phyloP scores from a whole-genome alignment of 2,329 filamentous ascomycete genomes.

The Paecilomyces niveus region DNA sequence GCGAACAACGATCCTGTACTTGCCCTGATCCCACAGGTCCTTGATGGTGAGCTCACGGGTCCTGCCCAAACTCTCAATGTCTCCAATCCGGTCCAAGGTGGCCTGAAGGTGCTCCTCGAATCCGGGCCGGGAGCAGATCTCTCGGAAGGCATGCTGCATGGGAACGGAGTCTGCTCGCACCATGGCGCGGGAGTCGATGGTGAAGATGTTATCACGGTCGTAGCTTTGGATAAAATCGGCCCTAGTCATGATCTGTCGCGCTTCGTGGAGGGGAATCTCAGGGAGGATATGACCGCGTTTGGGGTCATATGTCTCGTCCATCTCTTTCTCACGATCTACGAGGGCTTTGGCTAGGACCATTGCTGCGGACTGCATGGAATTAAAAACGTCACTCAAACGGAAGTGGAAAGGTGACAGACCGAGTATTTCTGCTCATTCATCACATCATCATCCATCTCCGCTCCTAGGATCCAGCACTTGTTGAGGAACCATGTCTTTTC shows the following conservation, averaged over 20 bases:
- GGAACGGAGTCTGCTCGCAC: conserved; percentile 91
- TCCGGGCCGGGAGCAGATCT: conserved; percentile 68
- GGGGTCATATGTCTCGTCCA: conserved; percentile 56
- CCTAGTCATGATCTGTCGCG: conserved; percentile 89
- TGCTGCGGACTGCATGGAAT: conserved; percentile 60
- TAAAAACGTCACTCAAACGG: conserved; percentile 7
- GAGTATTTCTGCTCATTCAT: conserved; percentile 98
- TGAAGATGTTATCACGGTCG: conserved; percentile 91
- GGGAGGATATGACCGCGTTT: conserved; percentile 69
- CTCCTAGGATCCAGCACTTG: conserved; percentile 69
- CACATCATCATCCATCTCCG: conserved; percentile 87
- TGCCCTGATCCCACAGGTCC: conserved; percentile 78
- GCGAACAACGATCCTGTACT: conserved; percentile 58
- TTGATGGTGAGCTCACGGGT: conserved; percentile 96
- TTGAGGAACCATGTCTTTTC: conserved; percentile 77
- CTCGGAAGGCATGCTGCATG: conserved; percentile 86
- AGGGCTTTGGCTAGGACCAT: conserved; percentile 90
- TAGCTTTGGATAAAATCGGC: conserved; percentile 90
- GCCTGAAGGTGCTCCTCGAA: conserved; percentile 78
- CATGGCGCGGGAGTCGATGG: conserved; percentile 77
- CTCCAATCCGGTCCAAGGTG: conserved; percentile 78
- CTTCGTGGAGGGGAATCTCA: conserved; percentile 70
- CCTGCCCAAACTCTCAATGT: conserved; percentile 85
- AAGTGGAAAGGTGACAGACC: conserved; percentile 44
- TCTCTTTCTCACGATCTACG: conserved; percentile 69